Evolutionary conservation across 2,329 filamentous ascomycete species (phyloP), one percentile per base, ranked within the genome.

Genomic region (Byssoonygena ceratinophila): DNA sequence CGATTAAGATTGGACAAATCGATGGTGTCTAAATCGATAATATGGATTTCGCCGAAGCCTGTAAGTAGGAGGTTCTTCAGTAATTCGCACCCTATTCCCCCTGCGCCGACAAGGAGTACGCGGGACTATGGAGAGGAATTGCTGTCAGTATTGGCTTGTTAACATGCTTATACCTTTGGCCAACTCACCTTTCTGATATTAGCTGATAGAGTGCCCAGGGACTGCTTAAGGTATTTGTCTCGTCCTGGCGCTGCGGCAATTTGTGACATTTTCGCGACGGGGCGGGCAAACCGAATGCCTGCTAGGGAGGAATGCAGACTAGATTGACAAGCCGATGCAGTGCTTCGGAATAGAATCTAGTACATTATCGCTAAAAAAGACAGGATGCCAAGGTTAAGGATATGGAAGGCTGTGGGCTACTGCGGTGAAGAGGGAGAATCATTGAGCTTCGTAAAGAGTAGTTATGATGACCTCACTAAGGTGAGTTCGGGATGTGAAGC

Each of bases 21-120:
- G 71, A 98, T 97, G 1, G 92, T 98, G 68, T 98, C 92, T 55
- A 98, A 85, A 69, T 98, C 92, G 60, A 98, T 88, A 43, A 97
- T 84, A 68, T 95, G 87, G 47, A 97, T 83, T 71, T 95, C 86
- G 59, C 88, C 88, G 61, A 95, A 98, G 59, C 91, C 90, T 40
- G 83, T 85, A 46, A 95, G 82, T 41, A 91, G 88, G 53, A 98
- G 82, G 69, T 97, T 95, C 76, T 98, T 98, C 58, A 98, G 81
- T 6, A 98, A 78, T 72, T 98, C 92, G 72, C 92, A 98, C 61
- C 92, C 92, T 65, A 98, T 98, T 57, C 92, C 92, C 57, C 92
- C 92, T 52, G 92, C 92, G 63, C 92, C 92, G 53, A 98, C 91
- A 76, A 98, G 88, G 54, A 98, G 77, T 50, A 96, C 84, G 58